Percentiles rank a stretch among this genome's conserved stretches.
Conservation (phyloP, 495 filamentous ascomycete genomes). For the Aspergillus homomorphus region DNA sequence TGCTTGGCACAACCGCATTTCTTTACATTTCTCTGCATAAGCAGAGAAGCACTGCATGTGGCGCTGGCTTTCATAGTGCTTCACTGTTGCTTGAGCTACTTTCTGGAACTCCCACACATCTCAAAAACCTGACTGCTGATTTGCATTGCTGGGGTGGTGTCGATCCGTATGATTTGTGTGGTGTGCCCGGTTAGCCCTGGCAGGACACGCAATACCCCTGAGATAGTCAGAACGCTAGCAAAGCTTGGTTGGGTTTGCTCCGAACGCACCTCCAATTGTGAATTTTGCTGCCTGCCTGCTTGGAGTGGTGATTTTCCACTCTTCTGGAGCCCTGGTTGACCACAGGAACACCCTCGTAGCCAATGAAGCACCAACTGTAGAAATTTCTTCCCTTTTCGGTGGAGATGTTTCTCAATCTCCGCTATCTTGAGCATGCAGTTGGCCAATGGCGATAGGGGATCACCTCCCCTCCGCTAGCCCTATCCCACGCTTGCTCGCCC, state of each 20-base stretch:
- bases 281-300: background rate
- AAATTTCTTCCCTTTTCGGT: background rate
- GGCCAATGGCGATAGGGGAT: background rate
- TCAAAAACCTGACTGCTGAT: background rate
- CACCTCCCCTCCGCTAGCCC: background rate
- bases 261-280: background rate
- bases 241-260: background rate
- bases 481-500: background rate
- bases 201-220: conserved; percentile 7
- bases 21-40: background rate
- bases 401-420: background rate
- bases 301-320: background rate
- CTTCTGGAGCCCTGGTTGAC: background rate
- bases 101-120: background rate
- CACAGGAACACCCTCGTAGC: background rate
- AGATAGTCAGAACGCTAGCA: conserved; percentile 3
- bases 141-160: background rate
- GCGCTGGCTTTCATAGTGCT: background rate
- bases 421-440: background rate
- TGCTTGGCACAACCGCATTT: background rate
- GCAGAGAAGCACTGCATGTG: background rate
- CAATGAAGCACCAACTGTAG: background rate
- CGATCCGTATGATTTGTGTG: background rate
- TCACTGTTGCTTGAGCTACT: background rate
- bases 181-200: background rate